phyloP scores from a whole-genome alignment of 2,329 filamentous ascomycete species.

The Sarocladium strictum region DNA sequence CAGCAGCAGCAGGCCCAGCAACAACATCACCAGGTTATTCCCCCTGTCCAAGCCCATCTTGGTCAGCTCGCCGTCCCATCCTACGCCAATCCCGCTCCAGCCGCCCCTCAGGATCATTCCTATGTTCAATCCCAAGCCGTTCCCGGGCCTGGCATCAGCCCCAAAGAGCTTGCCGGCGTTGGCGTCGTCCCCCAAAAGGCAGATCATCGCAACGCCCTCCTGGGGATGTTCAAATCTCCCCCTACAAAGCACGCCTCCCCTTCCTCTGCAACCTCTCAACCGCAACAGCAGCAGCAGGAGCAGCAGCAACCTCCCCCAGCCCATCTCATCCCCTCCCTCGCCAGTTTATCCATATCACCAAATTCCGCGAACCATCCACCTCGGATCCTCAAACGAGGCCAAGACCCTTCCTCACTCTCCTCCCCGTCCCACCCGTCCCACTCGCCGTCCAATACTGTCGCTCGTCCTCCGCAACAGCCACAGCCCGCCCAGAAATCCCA shows the following conservation, averaged over 20 bases:
- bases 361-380: slow-evolving; percentile 10
- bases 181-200: slow-evolving; percentile 17
- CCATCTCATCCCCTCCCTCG: not conserved
- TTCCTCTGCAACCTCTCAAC: not conserved
- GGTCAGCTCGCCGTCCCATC: slow-evolving; percentile 5
- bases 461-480: not conserved
- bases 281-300: slow-evolving; percentile 2
- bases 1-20: slow-evolving; percentile 11
- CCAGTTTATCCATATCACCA: slow-evolving; percentile 2
- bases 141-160: slow-evolving; percentile 12
- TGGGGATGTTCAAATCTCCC: slow-evolving; percentile 49
- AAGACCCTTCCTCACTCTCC: slow-evolving; percentile 19
- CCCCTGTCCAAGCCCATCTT: not conserved
- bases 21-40: slow-evolving; percentile 10
- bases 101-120: slow-evolving; percentile 3
- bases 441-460: not conserved
- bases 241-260: slow-evolving; percentile 6
- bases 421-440: slow-evolving; percentile 2
- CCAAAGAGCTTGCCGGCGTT: slow-evolving; percentile 22
- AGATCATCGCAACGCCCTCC: slow-evolving; percentile 40
- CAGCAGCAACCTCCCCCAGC: not conserved
- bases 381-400: slow-evolving; percentile 31
- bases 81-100: slow-evolving; percentile 3
- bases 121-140: not conserved
- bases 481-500: slow-evolving; percentile 31